Conservation (phyloP, 371 early-diverging fungal species). For the Conidiobolus incongruus region DNA sequence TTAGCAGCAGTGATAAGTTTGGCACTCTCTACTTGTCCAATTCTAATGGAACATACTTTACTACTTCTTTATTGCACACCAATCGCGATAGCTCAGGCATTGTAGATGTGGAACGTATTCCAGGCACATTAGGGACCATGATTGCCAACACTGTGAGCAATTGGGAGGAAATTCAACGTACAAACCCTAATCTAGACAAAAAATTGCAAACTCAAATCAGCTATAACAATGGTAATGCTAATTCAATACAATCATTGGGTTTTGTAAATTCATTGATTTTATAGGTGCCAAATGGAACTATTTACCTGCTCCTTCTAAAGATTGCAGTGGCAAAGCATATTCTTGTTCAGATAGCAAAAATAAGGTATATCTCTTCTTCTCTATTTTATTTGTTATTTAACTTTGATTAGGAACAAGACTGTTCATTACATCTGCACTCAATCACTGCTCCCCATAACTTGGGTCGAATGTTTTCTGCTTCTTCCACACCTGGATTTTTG, state of each 20-base stretch:
- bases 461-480: conserved; percentile 48
- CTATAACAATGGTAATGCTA: conserved; percentile 57
- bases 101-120: conserved; percentile 74
- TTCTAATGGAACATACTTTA: conserved; percentile 75
- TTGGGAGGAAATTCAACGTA: conserved; percentile 23
- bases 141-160: conserved; percentile 63
- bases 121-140: conserved; percentile 59
- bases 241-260: neutral
- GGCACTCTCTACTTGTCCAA: conserved; percentile 69
- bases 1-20: conserved; percentile 8
- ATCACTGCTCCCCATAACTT: conserved; percentile 33
- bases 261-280: neutral
- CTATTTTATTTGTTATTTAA: too few species aligned
- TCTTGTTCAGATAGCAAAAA: conserved; percentile 20
- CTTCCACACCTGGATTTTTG: conserved; percentile 58
- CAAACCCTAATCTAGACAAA: conserved; percentile 19
- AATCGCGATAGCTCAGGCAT: conserved; percentile 45
- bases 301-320: conserved; percentile 19
- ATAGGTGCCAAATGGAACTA: conserved; percentile 22
- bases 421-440: conserved; percentile 70
- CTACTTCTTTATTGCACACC: conserved; percentile 44
- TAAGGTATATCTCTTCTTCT: too few species aligned
- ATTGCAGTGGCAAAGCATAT: conserved; percentile 18
- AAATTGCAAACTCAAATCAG: conserved; percentile 53
- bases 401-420: conserved; percentile 58